Percentiles rank a stretch among this genome's conserved stretches.
These are phyloP conservation scores for Colletotrichum lindemuthianum DNA, from an alignment of 2,329 filamentous ascomycete species.

Conservation along the genomic window DNA sequence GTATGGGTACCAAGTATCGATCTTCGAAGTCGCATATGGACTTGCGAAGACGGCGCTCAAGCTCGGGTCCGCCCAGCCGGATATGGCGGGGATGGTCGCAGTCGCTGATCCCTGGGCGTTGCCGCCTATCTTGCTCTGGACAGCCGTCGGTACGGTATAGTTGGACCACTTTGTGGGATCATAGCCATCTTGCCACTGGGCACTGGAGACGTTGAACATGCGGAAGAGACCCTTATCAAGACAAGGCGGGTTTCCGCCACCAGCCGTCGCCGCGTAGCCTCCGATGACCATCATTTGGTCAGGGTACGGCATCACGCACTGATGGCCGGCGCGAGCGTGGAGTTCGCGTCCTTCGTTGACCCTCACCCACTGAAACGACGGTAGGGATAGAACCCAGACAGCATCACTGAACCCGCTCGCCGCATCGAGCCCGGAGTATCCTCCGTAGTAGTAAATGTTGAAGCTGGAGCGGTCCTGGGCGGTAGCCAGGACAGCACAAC, in stretches of 20 bases:
- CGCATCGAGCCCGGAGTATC: constrained; percentile 67
- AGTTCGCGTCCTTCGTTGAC: constrained; percentile 52
- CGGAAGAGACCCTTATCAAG: constrained; percentile 63
- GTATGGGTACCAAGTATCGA: constrained; percentile 72
- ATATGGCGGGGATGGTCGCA: constrained; percentile 68
- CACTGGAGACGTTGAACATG: constrained; percentile 78
- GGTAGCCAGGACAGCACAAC: constrained; percentile 79
- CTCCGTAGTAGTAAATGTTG: constrained; percentile 88
- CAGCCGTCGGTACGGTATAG: constrained; percentile 76
- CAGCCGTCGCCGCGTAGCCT: constrained; percentile 61
- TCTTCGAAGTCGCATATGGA: constrained; percentile 65
- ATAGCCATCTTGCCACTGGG: constrained; percentile 77
- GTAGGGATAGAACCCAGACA: constrained; percentile 84
- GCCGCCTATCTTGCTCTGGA: constrained; percentile 76
- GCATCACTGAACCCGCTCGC: constrained; percentile 64
- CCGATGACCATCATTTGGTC: constrained; percentile 84
- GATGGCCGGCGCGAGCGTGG: constrained; percentile 76
- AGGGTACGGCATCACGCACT: constrained; percentile 79
- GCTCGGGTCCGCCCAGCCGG: constrained; percentile 60
- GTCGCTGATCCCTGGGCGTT: constrained; percentile 74
- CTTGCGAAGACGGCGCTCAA: constrained; percentile 65
- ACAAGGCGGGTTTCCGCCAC: constrained; percentile 48
- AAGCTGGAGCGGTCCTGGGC: constrained; percentile 78
- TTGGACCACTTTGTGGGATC: constrained; percentile 68
- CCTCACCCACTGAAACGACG: constrained; percentile 81